These are phyloP conservation scores for Dissophora ornata DNA, from an alignment of 192 early-diverging fungal species.

Conservation along the genomic window DNA sequence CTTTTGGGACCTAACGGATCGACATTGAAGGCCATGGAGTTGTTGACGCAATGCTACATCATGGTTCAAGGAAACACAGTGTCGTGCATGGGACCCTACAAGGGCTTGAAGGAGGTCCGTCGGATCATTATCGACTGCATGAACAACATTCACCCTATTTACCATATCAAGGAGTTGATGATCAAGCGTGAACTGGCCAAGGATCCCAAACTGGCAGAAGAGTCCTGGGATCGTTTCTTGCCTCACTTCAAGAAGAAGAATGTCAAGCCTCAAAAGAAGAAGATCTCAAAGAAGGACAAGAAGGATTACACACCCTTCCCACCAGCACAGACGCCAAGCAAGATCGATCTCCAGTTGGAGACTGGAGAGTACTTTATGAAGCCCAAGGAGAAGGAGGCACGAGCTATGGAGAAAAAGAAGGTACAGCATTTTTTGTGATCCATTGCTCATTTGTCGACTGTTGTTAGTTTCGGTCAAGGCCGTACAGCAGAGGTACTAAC, in stretches of 20 bases:
- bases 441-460: too few relatives aligned
- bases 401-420: conserved; percentile 77
- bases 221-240: conserved; percentile 97
- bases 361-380: conserved; percentile 97
- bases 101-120: conserved; percentile 88
- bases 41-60: conserved; percentile 94
- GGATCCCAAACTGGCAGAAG: conserved; percentile 91
- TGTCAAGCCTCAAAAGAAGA: conserved; percentile 75
- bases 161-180: conserved; percentile 99
- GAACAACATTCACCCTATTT: conserved; percentile 99
- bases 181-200: conserved; percentile 98
- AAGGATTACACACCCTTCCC: conserved; percentile 93
- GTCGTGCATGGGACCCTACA: conserved; percentile 90
- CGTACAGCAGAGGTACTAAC: too few relatives aligned
- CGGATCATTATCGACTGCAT: conserved; percentile 96
- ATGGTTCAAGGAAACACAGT: conserved; percentile 99
- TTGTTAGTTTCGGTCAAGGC: too few relatives aligned
- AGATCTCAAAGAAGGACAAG: conserved; percentile 69
- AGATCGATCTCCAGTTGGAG: conserved; percentile 94
- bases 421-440: conserved; percentile 37
- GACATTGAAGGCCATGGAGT: conserved; percentile 95
- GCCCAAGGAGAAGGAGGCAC: conserved; percentile 71
- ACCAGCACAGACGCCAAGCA: conserved; percentile 83
- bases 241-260: conserved; percentile 97
- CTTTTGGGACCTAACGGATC: conserved; percentile 96